A percentile compares a stretch with the other conserved stretches of the same genome.
phyloP scores from a whole-genome alignment of 257 asterid genomes.

The Solanum chaucha region DNA sequence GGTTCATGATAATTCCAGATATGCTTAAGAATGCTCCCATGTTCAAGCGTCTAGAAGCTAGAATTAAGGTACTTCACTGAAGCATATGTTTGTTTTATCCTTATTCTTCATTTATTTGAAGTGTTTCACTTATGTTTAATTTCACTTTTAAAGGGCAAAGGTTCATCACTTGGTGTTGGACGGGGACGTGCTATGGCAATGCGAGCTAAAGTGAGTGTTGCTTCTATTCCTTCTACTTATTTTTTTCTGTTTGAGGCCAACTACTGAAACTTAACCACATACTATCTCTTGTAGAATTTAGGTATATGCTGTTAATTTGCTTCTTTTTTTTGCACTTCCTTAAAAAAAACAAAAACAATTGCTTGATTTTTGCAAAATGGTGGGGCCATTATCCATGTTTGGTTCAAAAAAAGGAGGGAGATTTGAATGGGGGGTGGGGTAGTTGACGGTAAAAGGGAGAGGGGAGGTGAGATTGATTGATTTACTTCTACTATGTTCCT shows the following conservation, averaged over 20 bases:
- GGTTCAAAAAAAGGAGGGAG: background rate
- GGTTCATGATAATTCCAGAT: conserved; percentile 98
- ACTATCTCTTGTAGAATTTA: background rate
- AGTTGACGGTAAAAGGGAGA: background rate
- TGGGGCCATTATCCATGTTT: background rate
- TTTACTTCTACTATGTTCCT: background rate
- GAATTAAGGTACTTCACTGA: conserved; percentile 63
- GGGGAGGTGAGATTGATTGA: background rate
- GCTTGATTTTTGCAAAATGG: background rate
- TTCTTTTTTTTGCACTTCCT: background rate
- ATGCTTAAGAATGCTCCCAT: conserved; percentile 99
- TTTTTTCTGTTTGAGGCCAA: background rate
- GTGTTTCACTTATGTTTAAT: conserved; percentile 6
- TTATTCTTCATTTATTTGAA: background rate
- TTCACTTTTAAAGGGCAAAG: conserved; percentile 68
- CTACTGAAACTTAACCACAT: background rate
- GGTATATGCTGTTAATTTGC: background rate
- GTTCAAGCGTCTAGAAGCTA: conserved; percentile 94
- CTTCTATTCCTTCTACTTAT: background rate
- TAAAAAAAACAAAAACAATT: background rate
- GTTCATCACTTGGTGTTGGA: conserved; percentile 89
- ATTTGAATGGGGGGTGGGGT: background rate
- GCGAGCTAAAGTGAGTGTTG: conserved; percentile 80
- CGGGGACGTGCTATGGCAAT: conserved; percentile 97
- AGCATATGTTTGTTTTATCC: background rate